Evolutionary conservation across 2,329 filamentous ascomycete species (phyloP).

Genomic region (Leptographium galeiforme): DNA sequence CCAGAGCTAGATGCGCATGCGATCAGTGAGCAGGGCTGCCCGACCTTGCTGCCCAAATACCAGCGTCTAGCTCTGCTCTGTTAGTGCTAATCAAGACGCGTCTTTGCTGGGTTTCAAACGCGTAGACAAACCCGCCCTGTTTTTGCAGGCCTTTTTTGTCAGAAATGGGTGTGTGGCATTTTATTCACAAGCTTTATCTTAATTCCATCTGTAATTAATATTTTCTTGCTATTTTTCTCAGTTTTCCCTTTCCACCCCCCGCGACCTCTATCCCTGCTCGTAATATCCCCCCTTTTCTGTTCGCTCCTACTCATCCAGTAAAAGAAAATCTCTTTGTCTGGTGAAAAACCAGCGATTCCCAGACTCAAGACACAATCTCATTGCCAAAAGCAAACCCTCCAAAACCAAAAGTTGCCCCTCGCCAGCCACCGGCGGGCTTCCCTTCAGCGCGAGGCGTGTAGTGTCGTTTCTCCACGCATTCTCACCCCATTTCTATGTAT

Average conservation of each 20-base stretch:
- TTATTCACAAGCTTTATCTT: neutral
- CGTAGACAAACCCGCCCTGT: too few relatives aligned
- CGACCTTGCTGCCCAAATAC: too few relatives aligned
- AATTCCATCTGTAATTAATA: neutral
- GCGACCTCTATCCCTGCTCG: neutral
- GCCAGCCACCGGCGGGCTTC: neutral
- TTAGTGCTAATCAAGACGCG: too few relatives aligned
- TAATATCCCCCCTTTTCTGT: slow-evolving; percentile 16
- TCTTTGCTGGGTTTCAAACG: too few relatives aligned
- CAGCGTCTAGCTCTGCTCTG: too few relatives aligned
- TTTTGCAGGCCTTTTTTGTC: too few relatives aligned
- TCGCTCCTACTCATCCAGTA: neutral
- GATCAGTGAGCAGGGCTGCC: too few relatives aligned
- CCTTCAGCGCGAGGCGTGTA: neutral
- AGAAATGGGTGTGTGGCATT: neutral
- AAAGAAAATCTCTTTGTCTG: neutral
- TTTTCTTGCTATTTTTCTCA: neutral
- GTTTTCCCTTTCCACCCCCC: neutral
- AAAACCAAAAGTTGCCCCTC: neutral
- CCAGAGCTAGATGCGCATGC: too few relatives aligned
- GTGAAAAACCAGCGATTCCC: neutral
- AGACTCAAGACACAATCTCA: neutral
- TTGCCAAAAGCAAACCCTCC: neutral
- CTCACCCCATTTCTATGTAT: neutral
- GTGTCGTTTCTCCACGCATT: neutral